Percentiles rank a stretch among this genome's conserved stretches.
phyloP scores from a whole-genome alignment of 345 rosid species.

The Citrus maxima region DNA sequence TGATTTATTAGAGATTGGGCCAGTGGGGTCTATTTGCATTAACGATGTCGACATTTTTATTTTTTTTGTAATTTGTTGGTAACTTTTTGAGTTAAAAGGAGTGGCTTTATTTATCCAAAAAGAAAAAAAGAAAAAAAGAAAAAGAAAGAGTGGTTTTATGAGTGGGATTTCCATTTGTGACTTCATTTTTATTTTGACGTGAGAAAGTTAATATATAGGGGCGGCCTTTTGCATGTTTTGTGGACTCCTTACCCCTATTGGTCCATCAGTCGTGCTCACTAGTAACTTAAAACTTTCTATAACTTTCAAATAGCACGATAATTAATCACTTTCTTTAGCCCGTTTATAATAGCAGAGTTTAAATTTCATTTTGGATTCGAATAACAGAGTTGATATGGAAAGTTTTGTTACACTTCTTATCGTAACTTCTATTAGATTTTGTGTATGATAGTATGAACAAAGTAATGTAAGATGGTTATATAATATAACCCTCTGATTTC shows the following conservation, averaged over 20 bases:
- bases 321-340: no score
- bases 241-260: background rate
- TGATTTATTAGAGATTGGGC: background rate
- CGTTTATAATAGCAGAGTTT: no score
- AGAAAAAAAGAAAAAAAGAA: no score
- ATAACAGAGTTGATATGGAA: no score
- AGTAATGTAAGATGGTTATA: background rate
- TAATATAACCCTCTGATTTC: rapidly evolving
- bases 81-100: background rate
- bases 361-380: no score
- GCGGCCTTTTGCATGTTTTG: background rate
- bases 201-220: background rate
- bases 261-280: background rate
- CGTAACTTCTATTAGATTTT: no score
- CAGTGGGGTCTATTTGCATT: background rate
- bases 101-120: background rate
- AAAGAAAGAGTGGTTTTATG: background rate
- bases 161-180: background rate
- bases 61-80: background rate
- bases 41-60: background rate
- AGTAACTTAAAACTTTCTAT: no score
- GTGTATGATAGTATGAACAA: background rate
- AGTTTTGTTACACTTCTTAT: no score
- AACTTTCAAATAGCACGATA: no score
- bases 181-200: background rate